These are phyloP conservation scores for Fraxinus pennsylvanica DNA, from an alignment of 257 asterid species.

Conservation along the genomic window DNA sequence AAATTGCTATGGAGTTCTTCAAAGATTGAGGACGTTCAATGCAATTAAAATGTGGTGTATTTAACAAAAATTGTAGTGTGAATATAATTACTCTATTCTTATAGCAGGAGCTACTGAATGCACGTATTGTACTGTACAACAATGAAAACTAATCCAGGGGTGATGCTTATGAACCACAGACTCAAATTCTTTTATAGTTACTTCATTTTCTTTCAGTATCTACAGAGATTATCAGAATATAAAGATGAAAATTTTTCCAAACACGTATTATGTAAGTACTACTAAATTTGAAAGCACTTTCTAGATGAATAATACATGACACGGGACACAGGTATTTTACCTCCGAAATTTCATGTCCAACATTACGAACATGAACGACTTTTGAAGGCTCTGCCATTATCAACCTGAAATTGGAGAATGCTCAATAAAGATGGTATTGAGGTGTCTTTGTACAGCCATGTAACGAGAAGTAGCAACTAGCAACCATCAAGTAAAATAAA, in stretches of 20 bases:
- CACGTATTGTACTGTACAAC: not conserved
- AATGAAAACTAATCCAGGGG: not conserved
- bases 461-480: not conserved
- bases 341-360: slow-evolving; percentile 97
- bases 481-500: not conserved
- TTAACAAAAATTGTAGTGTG: too few species aligned
- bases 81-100: too few species aligned
- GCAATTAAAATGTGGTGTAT: too few species aligned
- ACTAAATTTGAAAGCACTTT: slow-evolving; percentile 9
- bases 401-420: slow-evolving; percentile 41
- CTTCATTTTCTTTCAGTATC: not conserved
- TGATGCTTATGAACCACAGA: not conserved
- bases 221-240: not conserved
- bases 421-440: not conserved
- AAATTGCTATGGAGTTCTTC: too few species aligned
- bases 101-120: not conserved
- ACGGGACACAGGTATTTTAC: slow-evolving; percentile 36
- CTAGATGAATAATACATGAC: slow-evolving; percentile 8
- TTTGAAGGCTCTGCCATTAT: slow-evolving; percentile 89
- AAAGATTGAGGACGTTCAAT: too few species aligned
- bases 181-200: not conserved
- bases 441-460: not conserved
- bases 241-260: slow-evolving; percentile 11
- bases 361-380: slow-evolving; percentile 94
- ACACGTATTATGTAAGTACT: slow-evolving; percentile 7